phyloP scores from a whole-genome alignment of 2,329 filamentous ascomycete species.

The Alternaria ventricosa region DNA sequence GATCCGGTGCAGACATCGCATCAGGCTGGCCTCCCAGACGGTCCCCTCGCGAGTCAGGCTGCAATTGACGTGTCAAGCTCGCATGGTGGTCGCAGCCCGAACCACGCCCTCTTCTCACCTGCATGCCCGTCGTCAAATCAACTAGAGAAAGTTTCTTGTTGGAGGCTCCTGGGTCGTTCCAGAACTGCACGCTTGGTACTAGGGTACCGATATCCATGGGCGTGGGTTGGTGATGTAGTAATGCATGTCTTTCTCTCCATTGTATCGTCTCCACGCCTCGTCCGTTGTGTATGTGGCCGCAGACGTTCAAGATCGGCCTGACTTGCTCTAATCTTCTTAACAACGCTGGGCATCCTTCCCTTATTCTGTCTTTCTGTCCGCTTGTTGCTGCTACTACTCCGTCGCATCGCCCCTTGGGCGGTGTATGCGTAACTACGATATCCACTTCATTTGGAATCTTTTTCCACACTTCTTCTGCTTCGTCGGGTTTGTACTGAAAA shows the following conservation, averaged over 20 bases:
- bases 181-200: slow-evolving; percentile 55
- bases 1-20: slow-evolving; percentile 2
- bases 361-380: slow-evolving; percentile 25
- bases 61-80: slow-evolving; percentile 35
- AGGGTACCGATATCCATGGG: slow-evolving; percentile 40
- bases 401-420: slow-evolving; percentile 67
- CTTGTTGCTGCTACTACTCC: slow-evolving; percentile 11
- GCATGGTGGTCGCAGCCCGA: slow-evolving; percentile 34
- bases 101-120: slow-evolving; percentile 44
- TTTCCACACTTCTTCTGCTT: slow-evolving; percentile 62
- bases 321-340: slow-evolving; percentile 64
- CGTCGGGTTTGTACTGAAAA: slow-evolving; percentile 64
- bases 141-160: slow-evolving; percentile 69
- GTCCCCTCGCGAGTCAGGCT: slow-evolving; percentile 17
- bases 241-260: slow-evolving; percentile 59
- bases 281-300: slow-evolving; percentile 74
- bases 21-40: slow-evolving; percentile 27
- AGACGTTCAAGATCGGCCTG: slow-evolving; percentile 69
- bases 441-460: slow-evolving; percentile 67
- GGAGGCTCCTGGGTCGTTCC: slow-evolving; percentile 65
- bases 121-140: slow-evolving; percentile 58
- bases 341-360: slow-evolving; percentile 67
- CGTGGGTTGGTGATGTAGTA: slow-evolving; percentile 2
- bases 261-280: slow-evolving; percentile 68
- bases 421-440: slow-evolving; percentile 74